These are phyloP conservation scores for Bassia scoparia DNA, from an alignment of 148 eudicot genomes.

Conservation along the genomic window DNA sequence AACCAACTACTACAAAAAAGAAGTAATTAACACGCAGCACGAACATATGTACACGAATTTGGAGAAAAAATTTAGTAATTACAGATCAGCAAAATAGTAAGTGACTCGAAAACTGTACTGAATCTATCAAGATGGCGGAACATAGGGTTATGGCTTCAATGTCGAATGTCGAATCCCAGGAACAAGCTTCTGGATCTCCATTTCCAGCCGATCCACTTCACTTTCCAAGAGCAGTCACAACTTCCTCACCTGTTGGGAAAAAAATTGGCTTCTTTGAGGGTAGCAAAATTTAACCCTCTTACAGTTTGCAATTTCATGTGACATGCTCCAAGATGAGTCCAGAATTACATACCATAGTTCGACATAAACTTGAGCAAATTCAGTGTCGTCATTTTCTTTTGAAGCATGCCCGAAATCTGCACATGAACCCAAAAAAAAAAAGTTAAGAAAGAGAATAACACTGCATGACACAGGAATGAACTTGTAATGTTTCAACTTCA, in stretches of 20 bases:
- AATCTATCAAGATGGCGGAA: constrained; percentile 38
- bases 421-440: constrained; percentile 14
- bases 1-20: neutral
- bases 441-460: neutral
- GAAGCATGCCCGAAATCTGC: constrained; percentile 89
- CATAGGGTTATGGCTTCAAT: constrained; percentile 92
- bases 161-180: constrained; percentile 95
- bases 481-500: neutral
- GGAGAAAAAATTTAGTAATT: constrained; percentile 4
- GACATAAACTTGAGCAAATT: constrained; percentile 73
- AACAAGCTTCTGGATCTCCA: constrained; percentile 80
- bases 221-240: constrained; percentile 92
- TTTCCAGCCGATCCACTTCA: constrained; percentile 91
- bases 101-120: neutral
- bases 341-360: constrained; percentile 53
- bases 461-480: neutral
- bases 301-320: too few relatives aligned
- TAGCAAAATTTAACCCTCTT: neutral
- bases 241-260: constrained; percentile 69
- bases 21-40: neutral
- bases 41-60: constrained; percentile 7
- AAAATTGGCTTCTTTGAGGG: neutral
- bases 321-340: neutral
- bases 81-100: neutral
- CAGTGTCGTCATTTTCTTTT: constrained; percentile 50